Evolutionary conservation across 2,329 filamentous ascomycete genomes (phyloP), one percentile per base, ranked within the genome.

Genomic region (Lachnellula arida): DNA sequence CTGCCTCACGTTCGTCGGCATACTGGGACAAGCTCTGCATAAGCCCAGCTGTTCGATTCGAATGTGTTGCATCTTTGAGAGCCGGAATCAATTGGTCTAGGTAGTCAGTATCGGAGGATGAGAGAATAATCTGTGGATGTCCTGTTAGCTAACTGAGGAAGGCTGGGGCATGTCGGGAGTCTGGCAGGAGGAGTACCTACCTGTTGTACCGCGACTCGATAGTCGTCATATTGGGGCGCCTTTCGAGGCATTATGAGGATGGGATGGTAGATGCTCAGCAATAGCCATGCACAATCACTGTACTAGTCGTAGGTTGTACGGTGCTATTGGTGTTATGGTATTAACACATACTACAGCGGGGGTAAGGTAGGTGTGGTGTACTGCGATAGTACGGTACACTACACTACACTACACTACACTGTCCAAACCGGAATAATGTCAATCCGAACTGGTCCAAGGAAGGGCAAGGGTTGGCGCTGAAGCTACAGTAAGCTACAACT

Each of bases 31-130:
- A 79, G 58, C 88, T 88, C 65, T 92, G 87, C 49, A 91, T 83
- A 42, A 99, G 80, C 56, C 86, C 83, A 40, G 79, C 79, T 6
- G 86, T 87, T 67, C 89, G 81, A 69, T 89, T 87, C 54, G 89
- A 85, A 65, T 84, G 79, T 60, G 89, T 85, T 63, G 90, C 91
- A 80, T 97, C 93, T 76, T 91, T 94, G 60, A 99, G 86, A 2
- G 95, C 89, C 9, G 92, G 93, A 48, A 97, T 96, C 50, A 99
- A 77, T 69, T 97, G 93, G 71, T 97, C 94, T 61, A 99, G 85
- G 68, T 97, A 97, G 67, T 99, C 94, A 49, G 87, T 82, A 68
- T 97, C 93, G 22, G 92, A 91, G 12, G 91, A 88, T 2, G 93
- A 91, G 65, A 96, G 84, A 59, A 97, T 92, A 64, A 97, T 95